Percentiles rank a stretch among this genome's conserved stretches.
Evolutionary conservation across 2,329 filamentous ascomycete species (phyloP).

Genomic region (Ploettnerulaceae sp.): DNA sequence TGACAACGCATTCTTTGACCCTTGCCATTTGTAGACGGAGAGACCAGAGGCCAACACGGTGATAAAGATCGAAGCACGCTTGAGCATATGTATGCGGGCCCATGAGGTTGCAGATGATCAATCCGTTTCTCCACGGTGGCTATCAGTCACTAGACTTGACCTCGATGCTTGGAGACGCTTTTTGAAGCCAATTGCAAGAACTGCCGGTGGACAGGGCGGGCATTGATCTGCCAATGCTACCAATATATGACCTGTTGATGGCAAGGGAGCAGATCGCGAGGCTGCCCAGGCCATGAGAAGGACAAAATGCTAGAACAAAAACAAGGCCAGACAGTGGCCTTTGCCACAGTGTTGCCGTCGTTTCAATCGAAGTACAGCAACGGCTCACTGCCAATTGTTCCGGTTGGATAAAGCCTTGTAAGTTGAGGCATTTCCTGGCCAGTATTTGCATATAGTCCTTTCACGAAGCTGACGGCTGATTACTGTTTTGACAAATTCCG

Average conservation of each 20-base stretch:
- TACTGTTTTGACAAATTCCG: constrained; percentile 14
- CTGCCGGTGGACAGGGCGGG: neutral
- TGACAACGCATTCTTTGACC: constrained; percentile 32
- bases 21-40: constrained; percentile 13
- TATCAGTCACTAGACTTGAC: constrained; percentile 29
- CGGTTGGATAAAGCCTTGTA: constrained; percentile 20
- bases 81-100: constrained; percentile 19
- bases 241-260: neutral
- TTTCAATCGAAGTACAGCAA: constrained; percentile 7
- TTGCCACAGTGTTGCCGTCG: constrained; percentile 14
- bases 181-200: neutral
- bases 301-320: constrained; percentile 6
- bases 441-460: constrained; percentile 14
- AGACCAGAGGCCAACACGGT: constrained; percentile 2
- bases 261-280: neutral
- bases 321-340: constrained; percentile 8
- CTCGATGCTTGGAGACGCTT: constrained; percentile 6
- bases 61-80: constrained; percentile 15
- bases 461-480: constrained; percentile 18
- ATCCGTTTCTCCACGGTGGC: constrained; percentile 25
- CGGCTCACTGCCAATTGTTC: constrained; percentile 16
- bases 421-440: constrained; percentile 24
- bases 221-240: neutral
- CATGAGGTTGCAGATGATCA: constrained; percentile 19
- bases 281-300: neutral